Evolutionary conservation across 2,329 filamentous ascomycete genomes (phyloP), one percentile per base, ranked within the genome.

Genomic region (Xylariaceae sp.): DNA sequence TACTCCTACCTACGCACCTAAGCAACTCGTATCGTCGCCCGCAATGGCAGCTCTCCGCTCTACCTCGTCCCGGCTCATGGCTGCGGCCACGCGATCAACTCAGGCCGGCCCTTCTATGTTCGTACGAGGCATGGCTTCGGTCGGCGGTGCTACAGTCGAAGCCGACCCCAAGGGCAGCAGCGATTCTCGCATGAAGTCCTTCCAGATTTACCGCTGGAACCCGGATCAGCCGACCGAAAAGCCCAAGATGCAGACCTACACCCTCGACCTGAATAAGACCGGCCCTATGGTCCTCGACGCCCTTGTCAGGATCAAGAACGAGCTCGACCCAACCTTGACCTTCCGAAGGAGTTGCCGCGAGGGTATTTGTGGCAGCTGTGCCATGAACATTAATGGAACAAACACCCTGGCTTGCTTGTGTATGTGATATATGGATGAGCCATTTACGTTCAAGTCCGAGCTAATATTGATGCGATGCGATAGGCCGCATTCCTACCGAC

Each of bases 301-400:
- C 42, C 74, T 98, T 59, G 93, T 98, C 67, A 79, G 91, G 59
- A 96, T 98, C 72, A 98, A 98, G 86, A 98, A 98, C 69, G 93
- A 98, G 79, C 71, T 95, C 50, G 93, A 98, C 68, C 89, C 93
- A 38, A 97, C 93, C 34, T 71, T 98, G 61, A 97, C 93, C 41
- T 98, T 98, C 78, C 81, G 93, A 64, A 74, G 93, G 67, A 94
- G 87, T 68, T 98, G 93, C 74, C 79, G 93, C 71, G 93, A 98
- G 79, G 93, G 93, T 57, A 98, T 98, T 62, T 98, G 93, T 65
- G 93, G 93, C 55, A 95, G 88, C 69, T 98, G 93, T 66, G 93
- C 93, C 54, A 98, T 98, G 93, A 98, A 98, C 78, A 97, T 98
- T 66, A 94, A 97, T 67, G 93, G 93, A 66, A 87, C 94, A 61